These are phyloP conservation scores for Globisporangium acanthophoron DNA, from an alignment of 352 stramenopile species.

Conservation along the genomic window DNA sequence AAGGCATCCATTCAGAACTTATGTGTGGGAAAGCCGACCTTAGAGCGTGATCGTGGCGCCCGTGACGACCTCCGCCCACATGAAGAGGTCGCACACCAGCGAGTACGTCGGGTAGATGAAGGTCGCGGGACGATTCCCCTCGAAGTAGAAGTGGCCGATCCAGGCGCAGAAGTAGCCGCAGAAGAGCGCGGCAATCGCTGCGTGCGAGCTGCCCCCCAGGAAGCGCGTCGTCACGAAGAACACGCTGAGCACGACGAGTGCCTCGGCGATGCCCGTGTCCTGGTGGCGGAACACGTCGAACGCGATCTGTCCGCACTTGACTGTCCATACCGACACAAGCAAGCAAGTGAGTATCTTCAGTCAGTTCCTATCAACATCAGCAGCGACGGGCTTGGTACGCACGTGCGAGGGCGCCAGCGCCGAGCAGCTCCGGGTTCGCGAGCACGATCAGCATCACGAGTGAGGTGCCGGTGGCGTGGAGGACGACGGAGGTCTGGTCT, in stretches of 20 bases:
- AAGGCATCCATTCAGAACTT: background rate
- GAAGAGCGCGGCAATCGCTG: slow-evolving; percentile 17
- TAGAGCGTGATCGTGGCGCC: slow-evolving; percentile 30
- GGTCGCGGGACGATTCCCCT: slow-evolving; percentile 52
- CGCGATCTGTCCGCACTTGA: slow-evolving; percentile 34
- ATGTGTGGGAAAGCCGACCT: background rate
- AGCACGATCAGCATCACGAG: slow-evolving; percentile 29
- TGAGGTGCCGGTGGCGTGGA: slow-evolving; percentile 39
- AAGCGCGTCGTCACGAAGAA: slow-evolving; percentile 31
- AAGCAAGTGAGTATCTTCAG: background rate
- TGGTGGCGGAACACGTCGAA: slow-evolving; percentile 31
- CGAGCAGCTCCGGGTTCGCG: slow-evolving; percentile 30
- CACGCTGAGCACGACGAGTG: slow-evolving; percentile 18
- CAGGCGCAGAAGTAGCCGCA: slow-evolving; percentile 59
- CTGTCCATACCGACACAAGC: slow-evolving; percentile 1
- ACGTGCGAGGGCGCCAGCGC: slow-evolving; percentile 21
- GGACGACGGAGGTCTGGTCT: slow-evolving; percentile 33
- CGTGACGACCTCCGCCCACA: slow-evolving; percentile 44
- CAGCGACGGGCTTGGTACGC: background rate
- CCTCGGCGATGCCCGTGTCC: slow-evolving; percentile 31
- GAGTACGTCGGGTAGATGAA: slow-evolving; percentile 70
- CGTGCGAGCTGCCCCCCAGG: slow-evolving; percentile 20
- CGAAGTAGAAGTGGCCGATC: slow-evolving; percentile 61
- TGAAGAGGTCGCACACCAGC: slow-evolving; percentile 51
- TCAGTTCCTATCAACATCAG: background rate